Base-by-base conservation (phyloP, 163 green algal species). In the Volvox carteri region DNA sequence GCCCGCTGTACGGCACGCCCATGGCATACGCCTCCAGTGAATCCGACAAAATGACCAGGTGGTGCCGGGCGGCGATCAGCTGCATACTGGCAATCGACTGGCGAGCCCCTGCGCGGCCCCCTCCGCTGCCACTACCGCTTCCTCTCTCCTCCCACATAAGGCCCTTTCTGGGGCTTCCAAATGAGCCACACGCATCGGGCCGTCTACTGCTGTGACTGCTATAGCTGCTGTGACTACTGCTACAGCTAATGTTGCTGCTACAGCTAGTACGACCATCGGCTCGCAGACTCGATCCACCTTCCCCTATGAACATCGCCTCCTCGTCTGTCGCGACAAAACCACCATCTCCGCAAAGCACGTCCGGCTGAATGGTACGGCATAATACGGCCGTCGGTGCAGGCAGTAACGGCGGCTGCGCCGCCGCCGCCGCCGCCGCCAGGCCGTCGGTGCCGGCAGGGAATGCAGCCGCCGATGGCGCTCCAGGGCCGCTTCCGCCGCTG, bases 281-380 rank as follows among this genome's bases (percentile, higher is more conserved):
- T n/a, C n/a, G n/a, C n/a, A n/a, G n/a, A n/a, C n/a, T n/a, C n/a
- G n/a, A n/a, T n/a, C n/a, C n/a, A n/a, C n/a, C n/a, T n/a, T n/a
- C n/a, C n/a, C n/a, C n/a, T n/a, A n/a, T n/a, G n/a, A n/a, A n/a
- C n/a, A n/a, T n/a, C n/a, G n/a, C n/a, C n/a, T n/a, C n/a, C n/a
- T n/a, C n/a, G n/a, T n/a, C n/a, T n/a, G 33, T 39, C 35, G 33
- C 50, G n/a, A n/a, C n/a, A 21, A 41, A 58, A 35, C 77, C 77
- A 1, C 77, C 52, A 41, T 73, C 77, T 5, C 52, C 50, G 35
- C 77, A 85, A 11, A 85, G 37, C 77, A 85, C 77, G 37, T 74
- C 18, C 23, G 77, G 77, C 52, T 41, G 28, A 19, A 85, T 9
- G 0, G 39, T 73, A 8, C 52, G 54, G 16, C 11, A 21, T 7